Evolutionary conservation across 805 yeast species (phyloP).

Genomic region (Yueomyces sinensis): DNA sequence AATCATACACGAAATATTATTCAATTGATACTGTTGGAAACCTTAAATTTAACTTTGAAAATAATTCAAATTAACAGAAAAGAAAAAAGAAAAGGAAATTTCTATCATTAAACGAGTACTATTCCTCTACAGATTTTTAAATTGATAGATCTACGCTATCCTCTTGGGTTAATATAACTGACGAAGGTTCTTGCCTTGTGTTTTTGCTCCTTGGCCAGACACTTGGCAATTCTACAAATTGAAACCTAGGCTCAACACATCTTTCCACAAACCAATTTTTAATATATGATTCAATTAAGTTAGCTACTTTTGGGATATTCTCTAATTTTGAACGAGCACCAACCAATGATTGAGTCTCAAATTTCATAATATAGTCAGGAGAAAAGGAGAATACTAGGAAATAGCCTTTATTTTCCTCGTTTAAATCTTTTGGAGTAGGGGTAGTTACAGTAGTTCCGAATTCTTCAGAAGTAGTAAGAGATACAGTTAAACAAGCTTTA

Average conservation of each 20-base stretch:
- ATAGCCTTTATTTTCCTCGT: constrained; percentile 32
- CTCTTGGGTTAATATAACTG: too few relatives aligned
- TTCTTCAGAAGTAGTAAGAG: constrained; percentile 33
- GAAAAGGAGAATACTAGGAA: constrained; percentile 81
- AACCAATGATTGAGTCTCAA: constrained; percentile 74
- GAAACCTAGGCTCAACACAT: constrained; percentile 88
- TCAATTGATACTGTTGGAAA: background rate
- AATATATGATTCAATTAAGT: constrained; percentile 67
- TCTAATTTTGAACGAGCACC: constrained; percentile 89
- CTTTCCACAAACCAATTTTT: constrained; percentile 85
- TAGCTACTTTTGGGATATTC: constrained; percentile 83
- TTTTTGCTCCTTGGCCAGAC: constrained; percentile 68
- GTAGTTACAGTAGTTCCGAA: constrained; percentile 6
- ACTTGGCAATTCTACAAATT: constrained; percentile 71
- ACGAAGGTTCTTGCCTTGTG: constrained; percentile 36
- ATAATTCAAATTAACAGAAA: too few relatives aligned
- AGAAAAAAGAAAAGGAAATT: too few relatives aligned
- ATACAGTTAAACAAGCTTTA: constrained; percentile 78
- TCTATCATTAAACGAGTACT: too few relatives aligned
- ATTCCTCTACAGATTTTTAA: too few relatives aligned
- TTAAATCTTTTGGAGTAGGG: constrained; percentile 2
- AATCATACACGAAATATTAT: background rate
- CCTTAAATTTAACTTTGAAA: too few relatives aligned
- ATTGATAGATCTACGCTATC: too few relatives aligned
- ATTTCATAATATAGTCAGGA: constrained; percentile 83